Conservation (phyloP, 2,329 filamentous ascomycete species). For the Aspergillus brasiliensis region DNA sequence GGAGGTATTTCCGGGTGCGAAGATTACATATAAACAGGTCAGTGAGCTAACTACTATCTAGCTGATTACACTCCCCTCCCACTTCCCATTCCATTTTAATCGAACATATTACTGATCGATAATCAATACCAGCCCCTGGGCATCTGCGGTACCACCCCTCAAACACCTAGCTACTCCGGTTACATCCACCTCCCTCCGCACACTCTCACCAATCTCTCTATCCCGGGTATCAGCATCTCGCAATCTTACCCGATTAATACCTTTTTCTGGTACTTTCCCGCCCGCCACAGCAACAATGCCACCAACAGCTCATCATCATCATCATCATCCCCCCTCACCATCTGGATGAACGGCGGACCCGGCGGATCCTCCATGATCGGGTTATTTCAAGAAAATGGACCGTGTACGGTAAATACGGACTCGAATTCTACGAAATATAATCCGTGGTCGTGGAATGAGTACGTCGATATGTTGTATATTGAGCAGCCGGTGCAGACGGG, state of each 20-base stretch:
- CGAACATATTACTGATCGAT: no score
- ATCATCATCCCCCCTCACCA: slow-evolving; percentile 57
- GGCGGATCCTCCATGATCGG: slow-evolving; percentile 62
- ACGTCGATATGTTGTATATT: slow-evolving; percentile 69
- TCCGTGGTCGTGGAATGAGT: slow-evolving; percentile 64
- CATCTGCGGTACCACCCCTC: slow-evolving; percentile 61
- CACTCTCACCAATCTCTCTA: slow-evolving; percentile 34
- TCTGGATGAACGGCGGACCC: slow-evolving; percentile 66
- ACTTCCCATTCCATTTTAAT: no score
- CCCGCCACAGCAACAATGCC: slow-evolving; percentile 54
- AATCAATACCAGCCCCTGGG: slow-evolving; percentile 37
- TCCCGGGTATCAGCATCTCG: slow-evolving; percentile 36
- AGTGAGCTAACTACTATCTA: no score
- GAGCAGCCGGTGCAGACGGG: slow-evolving; percentile 66
- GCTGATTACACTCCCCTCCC: no score
- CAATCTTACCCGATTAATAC: slow-evolving; percentile 63
- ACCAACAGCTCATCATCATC: no score
- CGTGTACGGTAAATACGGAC: slow-evolving; percentile 56
- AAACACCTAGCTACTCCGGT: slow-evolving; percentile 56
- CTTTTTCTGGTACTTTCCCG: slow-evolving; percentile 68
- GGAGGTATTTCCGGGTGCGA: slow-evolving; percentile 45
- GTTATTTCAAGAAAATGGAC: slow-evolving; percentile 54
- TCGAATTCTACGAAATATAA: slow-evolving; percentile 56
- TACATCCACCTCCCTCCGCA: slow-evolving; percentile 59
- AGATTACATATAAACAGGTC: slow-evolving; percentile 52